These are phyloP conservation scores for Ophiognomonia clavigignenti-juglandacearum DNA, from an alignment of 2,329 filamentous ascomycete species.

Conservation along the genomic window DNA sequence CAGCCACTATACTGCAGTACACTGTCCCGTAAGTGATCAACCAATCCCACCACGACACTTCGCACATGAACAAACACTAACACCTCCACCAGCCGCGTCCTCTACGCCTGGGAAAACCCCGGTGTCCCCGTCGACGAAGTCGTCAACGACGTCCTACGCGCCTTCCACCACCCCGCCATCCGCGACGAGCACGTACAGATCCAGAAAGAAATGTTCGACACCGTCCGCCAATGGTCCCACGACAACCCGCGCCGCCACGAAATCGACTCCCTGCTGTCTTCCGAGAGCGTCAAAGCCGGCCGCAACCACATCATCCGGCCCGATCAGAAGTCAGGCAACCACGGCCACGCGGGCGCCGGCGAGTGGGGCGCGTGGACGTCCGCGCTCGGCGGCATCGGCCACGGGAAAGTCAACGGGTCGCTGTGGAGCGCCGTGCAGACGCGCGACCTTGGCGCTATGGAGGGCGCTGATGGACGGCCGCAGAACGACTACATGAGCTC, in stretches of 20 bases:
- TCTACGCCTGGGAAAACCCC: constrained; percentile 91
- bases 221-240: constrained; percentile 76
- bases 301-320: constrained; percentile 65
- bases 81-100: constrained; percentile 54
- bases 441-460: constrained; percentile 52
- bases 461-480: constrained; percentile 36
- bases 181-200: constrained; percentile 73
- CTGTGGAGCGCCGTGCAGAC: constrained; percentile 59
- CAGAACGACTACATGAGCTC: constrained; percentile 21
- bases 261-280: constrained; percentile 71
- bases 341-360: constrained; percentile 20
- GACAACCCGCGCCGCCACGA: constrained; percentile 61
- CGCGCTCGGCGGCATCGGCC: constrained; percentile 31
- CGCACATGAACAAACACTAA: no score
- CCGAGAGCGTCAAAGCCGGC: constrained; percentile 76
- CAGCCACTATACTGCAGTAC: constrained; percentile 76
- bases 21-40: constrained; percentile 61
- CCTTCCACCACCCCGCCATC: constrained; percentile 87
- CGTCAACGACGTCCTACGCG: constrained; percentile 70
- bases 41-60: constrained; percentile 23
- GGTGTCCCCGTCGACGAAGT: constrained; percentile 80
- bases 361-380: constrained; percentile 34
- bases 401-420: constrained; percentile 54
- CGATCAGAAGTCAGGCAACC: constrained; percentile 25
- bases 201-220: constrained; percentile 83